These are phyloP conservation scores for Falciphora oryzae DNA, from an alignment of 2,329 filamentous ascomycete species.

Conservation along the genomic window DNA sequence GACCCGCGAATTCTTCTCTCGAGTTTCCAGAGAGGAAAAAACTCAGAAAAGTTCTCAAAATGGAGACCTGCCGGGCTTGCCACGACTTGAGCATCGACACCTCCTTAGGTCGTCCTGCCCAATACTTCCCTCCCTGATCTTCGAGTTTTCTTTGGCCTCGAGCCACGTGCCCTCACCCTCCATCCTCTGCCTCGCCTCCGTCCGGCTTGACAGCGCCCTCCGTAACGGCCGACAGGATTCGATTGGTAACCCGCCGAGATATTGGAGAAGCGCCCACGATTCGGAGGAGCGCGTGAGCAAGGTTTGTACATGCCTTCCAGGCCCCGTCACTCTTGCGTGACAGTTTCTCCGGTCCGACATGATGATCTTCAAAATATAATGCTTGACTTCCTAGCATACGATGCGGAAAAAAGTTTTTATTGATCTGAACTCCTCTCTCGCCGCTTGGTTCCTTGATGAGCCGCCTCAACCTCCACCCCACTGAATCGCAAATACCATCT, in stretches of 20 bases:
- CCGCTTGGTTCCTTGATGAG: slow-evolving; percentile 1
- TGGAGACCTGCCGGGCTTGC: background rate
- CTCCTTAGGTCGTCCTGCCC: background rate
- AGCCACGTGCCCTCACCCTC: background rate
- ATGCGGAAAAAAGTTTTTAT: slow-evolving; percentile 7
- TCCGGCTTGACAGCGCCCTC: background rate
- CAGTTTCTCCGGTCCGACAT: background rate
- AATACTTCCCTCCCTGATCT: background rate
- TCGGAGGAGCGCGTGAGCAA: background rate
- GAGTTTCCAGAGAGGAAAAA: background rate
- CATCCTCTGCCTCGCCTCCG: background rate
- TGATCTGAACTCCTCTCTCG: slow-evolving; percentile 1
- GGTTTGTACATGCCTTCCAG: background rate
- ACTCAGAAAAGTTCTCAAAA: background rate
- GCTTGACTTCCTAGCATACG: slow-evolving; percentile 10
- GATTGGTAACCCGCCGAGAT: background rate
- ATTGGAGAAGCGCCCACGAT: background rate
- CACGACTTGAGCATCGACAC: background rate
- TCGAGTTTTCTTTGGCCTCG: background rate
- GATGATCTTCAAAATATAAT: slow-evolving; percentile 10
- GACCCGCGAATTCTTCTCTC: background rate
- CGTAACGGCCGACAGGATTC: background rate
- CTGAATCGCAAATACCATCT: background rate
- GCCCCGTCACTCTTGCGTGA: background rate
- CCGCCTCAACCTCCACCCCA: background rate